Conservation (phyloP, 495 filamentous ascomycete species). For the Aspergillus sclerotiicarbonarius region DNA sequence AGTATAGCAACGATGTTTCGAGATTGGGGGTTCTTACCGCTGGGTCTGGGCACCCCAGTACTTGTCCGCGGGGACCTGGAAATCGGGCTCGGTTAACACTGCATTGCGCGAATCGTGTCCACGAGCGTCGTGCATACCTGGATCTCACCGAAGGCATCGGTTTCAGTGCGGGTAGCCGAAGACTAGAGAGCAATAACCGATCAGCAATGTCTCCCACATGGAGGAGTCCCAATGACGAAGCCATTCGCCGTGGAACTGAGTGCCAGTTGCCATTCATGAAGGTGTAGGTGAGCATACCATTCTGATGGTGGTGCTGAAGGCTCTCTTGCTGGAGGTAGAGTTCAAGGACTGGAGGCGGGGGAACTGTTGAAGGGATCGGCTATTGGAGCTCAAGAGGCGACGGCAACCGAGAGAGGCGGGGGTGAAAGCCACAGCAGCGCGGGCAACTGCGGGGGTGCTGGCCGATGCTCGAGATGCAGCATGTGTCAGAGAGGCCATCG, state of each 20-base stretch:
- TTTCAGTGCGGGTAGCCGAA: slow-evolving; percentile 66
- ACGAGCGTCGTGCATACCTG: slow-evolving; percentile 38
- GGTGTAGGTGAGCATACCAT: slow-evolving; percentile 32
- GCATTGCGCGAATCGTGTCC: background rate
- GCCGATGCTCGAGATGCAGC: slow-evolving; percentile 23
- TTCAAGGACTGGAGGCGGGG: slow-evolving; percentile 43
- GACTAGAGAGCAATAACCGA: slow-evolving; percentile 30
- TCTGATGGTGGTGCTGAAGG: slow-evolving; percentile 43
- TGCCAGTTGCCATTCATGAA: background rate
- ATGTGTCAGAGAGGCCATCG: slow-evolving; percentile 43
- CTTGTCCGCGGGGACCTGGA: slow-evolving; percentile 80
- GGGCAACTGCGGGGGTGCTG: slow-evolving; percentile 36
- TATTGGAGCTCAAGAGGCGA: slow-evolving; percentile 36
- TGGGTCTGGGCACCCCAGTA: slow-evolving; percentile 99
- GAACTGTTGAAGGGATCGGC: slow-evolving; percentile 35
- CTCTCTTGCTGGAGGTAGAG: slow-evolving; percentile 37
- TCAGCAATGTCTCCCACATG: background rate
- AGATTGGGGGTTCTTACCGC: slow-evolving; percentile 51
- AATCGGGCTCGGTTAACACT: slow-evolving; percentile 19
- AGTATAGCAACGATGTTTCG: too few species aligned
- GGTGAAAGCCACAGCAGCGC: slow-evolving; percentile 29
- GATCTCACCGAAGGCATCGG: slow-evolving; percentile 96
- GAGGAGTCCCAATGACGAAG: background rate
- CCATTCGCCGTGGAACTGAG: background rate
- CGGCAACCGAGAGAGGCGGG: slow-evolving; percentile 30